phyloP scores from a whole-genome alignment of 148 eudicot genomes.

The Cornus kousa region DNA sequence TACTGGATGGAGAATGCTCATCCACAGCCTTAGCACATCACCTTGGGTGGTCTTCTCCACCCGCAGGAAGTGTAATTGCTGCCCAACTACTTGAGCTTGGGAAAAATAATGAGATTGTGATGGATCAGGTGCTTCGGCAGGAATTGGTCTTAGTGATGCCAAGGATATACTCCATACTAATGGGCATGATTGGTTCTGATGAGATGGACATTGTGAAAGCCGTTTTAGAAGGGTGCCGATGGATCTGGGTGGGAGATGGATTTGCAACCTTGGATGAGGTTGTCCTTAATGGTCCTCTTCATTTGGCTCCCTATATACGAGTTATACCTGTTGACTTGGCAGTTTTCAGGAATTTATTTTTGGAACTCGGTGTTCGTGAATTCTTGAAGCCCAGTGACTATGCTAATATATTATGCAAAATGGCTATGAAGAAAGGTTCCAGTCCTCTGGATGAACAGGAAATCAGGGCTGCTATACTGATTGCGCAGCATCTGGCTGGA shows the following conservation, averaged over 20 bases:
- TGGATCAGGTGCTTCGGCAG: slow-evolving; percentile 74
- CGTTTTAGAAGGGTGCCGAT: slow-evolving; percentile 88
- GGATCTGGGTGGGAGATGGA: slow-evolving; percentile 99
- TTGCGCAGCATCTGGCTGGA: slow-evolving; percentile 94
- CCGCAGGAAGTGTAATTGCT: slow-evolving; percentile 92
- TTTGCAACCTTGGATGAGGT: slow-evolving; percentile 92
- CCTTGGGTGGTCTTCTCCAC: slow-evolving; percentile 95
- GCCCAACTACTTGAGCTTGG: slow-evolving; percentile 99
- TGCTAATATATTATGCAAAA: slow-evolving; percentile 69
- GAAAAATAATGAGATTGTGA: slow-evolving; percentile 82
- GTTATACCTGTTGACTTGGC: slow-evolving; percentile 95
- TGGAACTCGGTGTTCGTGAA: slow-evolving; percentile 87
- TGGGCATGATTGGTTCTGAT: slow-evolving; percentile 67
- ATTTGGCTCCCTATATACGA: slow-evolving; percentile 96
- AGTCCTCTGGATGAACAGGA: slow-evolving; percentile 71
- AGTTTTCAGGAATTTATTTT: slow-evolving; percentile 81
- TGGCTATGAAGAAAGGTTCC: slow-evolving; percentile 67
- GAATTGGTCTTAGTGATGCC: slow-evolving; percentile 96
- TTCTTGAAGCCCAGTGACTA: slow-evolving; percentile 70
- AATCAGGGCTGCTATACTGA: slow-evolving; percentile 74
- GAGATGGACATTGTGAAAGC: slow-evolving; percentile 96
- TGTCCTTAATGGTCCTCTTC: slow-evolving; percentile 92
- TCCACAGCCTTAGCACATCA: slow-evolving; percentile 75
- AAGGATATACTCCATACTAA: slow-evolving; percentile 75
- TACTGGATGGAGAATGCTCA: slow-evolving; percentile 93